Evolutionary conservation across 768 basidiomycete genomes (phyloP).

Genomic region (Tylopilus cervinicoccineus): DNA sequence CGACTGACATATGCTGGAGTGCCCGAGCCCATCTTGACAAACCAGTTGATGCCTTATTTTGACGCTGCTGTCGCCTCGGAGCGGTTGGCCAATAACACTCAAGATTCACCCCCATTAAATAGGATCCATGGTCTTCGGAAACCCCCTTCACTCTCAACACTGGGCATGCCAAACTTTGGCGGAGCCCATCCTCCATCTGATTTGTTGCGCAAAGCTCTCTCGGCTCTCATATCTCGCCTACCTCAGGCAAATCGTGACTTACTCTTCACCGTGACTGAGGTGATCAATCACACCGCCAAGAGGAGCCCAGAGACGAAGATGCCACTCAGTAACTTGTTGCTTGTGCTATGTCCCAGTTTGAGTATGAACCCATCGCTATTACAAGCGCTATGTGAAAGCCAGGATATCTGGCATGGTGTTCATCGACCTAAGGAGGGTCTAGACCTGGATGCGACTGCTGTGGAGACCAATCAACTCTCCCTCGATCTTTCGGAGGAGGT

Average conservation of each 20-base stretch:
- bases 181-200: conserved; percentile 60
- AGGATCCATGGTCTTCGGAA: conserved; percentile 51
- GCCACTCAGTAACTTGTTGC: conserved; percentile 83
- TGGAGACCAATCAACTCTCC: not conserved
- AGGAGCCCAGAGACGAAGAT: conserved; percentile 79
- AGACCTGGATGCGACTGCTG: conserved; percentile 2
- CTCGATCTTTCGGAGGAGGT: not conserved
- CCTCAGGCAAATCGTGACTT: conserved; percentile 82
- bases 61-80: conserved; percentile 70
- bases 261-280: conserved; percentile 74
- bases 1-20: conserved; percentile 44
- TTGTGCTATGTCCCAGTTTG: conserved; percentile 86
- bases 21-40: conserved; percentile 82
- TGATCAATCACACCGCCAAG: conserved; percentile 72
- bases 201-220: conserved; percentile 52
- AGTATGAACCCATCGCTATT: conserved; percentile 73
- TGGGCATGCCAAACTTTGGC: conserved; percentile 67
- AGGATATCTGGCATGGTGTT: conserved; percentile 55
- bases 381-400: conserved; percentile 67
- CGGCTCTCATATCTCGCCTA: conserved; percentile 60
- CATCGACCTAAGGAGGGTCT: conserved; percentile 4
- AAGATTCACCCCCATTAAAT: conserved; percentile 33
- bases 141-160: conserved; percentile 75
- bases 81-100: conserved; percentile 29
- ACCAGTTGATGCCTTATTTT: conserved; percentile 65